Base-by-base conservation (phyloP, 1,139 yeast species). In the Starmera stellimalicola region DNA sequence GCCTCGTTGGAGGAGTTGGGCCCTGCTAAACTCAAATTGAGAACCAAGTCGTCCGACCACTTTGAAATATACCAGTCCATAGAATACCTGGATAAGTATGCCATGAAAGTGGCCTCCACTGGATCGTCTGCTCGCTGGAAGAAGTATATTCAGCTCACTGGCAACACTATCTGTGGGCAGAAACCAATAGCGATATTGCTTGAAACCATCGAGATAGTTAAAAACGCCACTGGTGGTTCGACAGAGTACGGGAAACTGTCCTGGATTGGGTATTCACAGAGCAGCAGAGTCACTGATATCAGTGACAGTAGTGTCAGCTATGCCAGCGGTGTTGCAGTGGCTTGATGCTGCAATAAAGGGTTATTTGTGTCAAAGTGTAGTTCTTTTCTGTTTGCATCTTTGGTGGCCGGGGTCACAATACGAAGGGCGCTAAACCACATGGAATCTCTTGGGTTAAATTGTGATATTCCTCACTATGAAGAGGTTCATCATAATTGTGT, bases 91-190 rank as follows among this genome's bases (percentile, higher is more conserved):
- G 96, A 88, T 52, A 68, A 62, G 30, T 49, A 58, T 25, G 96
- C 83, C 0, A 83, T 87, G 87, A 50, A 55, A 9, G 62, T 80
- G 5, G 77, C 84, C 0, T 54, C 76, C 0, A 49, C 55, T 1
- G 84, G 82, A 0, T 58, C 67, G 2, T 45, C 52, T 9, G 34
- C 29, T 17, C 47, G 52, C 5, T 91, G 95, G 85, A 66, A 65
- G 32, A 54, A 64, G 18, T 91, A 91, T 50, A 71, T 91, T 8
- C 58, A 58, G 4, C 44, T 47, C 2, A 83, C 97, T 0, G 85
- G 80, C 2, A 88, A 91, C 55, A 93, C 98, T 0, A 82, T 91
- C 17, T 93, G 99, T 55, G 99, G 99, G 0, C 82, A 88, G 40
- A 78, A 73, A 41, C 96, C 98, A 0, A 64, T 91, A 27, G 70